Base-by-base conservation (phyloP, 495 filamentous ascomycete genomes). In the Collariella sp. region DNA sequence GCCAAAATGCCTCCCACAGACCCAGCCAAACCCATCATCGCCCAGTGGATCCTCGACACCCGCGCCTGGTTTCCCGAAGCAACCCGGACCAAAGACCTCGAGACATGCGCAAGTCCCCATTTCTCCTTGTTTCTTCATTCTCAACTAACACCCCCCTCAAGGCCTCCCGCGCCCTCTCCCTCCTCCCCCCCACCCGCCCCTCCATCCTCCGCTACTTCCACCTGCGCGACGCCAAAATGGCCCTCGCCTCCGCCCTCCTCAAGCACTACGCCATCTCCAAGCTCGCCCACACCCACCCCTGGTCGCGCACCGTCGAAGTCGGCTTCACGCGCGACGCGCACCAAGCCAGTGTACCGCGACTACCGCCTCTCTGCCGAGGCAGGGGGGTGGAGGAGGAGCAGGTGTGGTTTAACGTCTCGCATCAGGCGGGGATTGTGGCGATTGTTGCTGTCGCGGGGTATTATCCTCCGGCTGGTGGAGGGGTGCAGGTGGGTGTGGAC, bases 401-500 rank as follows among this genome's bases (percentile, higher is more conserved):
- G 22, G 73, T 91, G 16, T 79, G 86, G 51, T 95, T 96, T 78
- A 96, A 96, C 65, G 86, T 95, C 50, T 86, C 81, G 49, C 90
- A 96, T 64, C 90, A 95, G 66, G 86, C 84, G 13, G 87, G 87
- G 0, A 68, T 95, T 11, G 88, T 91, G 10, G 77, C 79, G 5
- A 67, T 76, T 10, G 70, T 74, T n/a, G 73, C 72, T 20, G 66
- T 72, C 11, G 54, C 40, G 12, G 31, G 33, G 15, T 43, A 42
- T 19, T 18, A 36, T 16, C 31, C 49, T 26, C 12, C 20, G 22
- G 10, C 46, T 41, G 4, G 18, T n/a, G 9, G 6, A 29, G 13
- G 20, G n/a, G 62, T 69, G n/a, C 55, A 77, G 18, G 65, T 87
- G 10, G 87, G 85, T 6, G 79, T 84, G 10, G 87, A 89, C 66